These are phyloP conservation scores for Aspergillus haitiensis DNA, from an alignment of 495 filamentous ascomycete species.

Conservation along the genomic window DNA sequence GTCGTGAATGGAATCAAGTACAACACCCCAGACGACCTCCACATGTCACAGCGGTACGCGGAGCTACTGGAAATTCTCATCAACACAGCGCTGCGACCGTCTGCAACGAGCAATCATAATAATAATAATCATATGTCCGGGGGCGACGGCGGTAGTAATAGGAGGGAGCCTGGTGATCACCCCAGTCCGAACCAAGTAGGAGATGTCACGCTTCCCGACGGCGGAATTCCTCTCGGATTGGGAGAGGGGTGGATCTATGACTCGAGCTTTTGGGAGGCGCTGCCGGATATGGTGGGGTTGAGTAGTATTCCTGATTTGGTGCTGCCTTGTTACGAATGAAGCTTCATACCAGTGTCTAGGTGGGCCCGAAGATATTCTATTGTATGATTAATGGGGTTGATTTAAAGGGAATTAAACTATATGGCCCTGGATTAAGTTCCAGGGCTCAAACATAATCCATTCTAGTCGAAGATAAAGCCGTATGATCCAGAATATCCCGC, in stretches of 20 bases:
- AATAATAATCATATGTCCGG: neutral
- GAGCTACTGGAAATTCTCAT: neutral
- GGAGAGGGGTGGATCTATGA: conserved; percentile 1
- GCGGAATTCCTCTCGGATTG: neutral
- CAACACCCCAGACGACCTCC: conserved; percentile 1
- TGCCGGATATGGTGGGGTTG: conserved; percentile 11
- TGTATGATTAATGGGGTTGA: too few relatives aligned
- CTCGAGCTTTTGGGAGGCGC: conserved; percentile 2
- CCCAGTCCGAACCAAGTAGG: neutral
- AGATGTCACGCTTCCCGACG: neutral
- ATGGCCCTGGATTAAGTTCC: too few relatives aligned
- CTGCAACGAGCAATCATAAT: neutral
- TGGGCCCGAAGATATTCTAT: too few relatives aligned
- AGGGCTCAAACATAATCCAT: too few relatives aligned
- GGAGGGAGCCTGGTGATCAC: neutral
- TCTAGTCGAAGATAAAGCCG: too few relatives aligned
- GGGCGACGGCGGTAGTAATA: neutral
- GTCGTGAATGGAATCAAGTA: neutral
- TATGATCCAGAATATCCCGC: too few relatives aligned
- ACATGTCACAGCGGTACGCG: conserved; percentile 7
- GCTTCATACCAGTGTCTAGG: too few relatives aligned
- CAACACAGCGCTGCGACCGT: neutral
- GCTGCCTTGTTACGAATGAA: neutral
- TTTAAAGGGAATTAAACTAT: too few relatives aligned
- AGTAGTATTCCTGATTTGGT: conserved; percentile 8